Evolutionary conservation across 2,329 filamentous ascomycete genomes (phyloP), one percentile per base, ranked within the genome.

Genomic region (Eutypa lata): DNA sequence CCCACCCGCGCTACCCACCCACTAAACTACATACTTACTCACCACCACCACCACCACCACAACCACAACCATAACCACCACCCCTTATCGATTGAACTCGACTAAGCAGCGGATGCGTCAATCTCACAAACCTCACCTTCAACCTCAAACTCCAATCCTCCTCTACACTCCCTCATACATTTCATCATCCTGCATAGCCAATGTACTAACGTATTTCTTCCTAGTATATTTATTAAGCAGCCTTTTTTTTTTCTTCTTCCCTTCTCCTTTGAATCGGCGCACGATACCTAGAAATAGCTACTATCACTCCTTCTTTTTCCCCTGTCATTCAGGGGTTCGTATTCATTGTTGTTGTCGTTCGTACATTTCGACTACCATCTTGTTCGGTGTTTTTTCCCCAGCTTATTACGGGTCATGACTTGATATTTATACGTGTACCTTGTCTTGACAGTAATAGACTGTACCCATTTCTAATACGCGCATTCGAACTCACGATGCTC

Each of bases 401-500:
- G 38, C 47, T 57, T 53, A 53, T 53, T 51, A 49, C 53, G 52
- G 61, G 60, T 57, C 54, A 67, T 68, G 66, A 62, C 50, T 62
- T 66, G 62, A 64, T 62, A 65, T 61, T 63, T 59, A 55, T 55
- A 51, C 50, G 51, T 56, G 54, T 54, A 50, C 52, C 57, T 53
- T 26, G 38, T 28, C 46, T 37, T 61, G 50, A 50, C 51, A 44
- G 57, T 54, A 50, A 52, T 58, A 53, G 53, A 57, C 16, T 45
- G 10, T 45, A 24, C 42, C 21, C 22, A 24, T 45, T 19, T 24
- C 35, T 38, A 38, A 24, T 45, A 16, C 42, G 13, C 62, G 57
- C 57, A 60, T 60, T 54, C 58, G 58, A 67, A 57, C 64, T 72
- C 73, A 79, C 73, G 65, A 81, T 81, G 78, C 77, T 80, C 63